Base-by-base conservation (phyloP, 768 basidiomycete genomes). In the Exidia glandulosa region DNA sequence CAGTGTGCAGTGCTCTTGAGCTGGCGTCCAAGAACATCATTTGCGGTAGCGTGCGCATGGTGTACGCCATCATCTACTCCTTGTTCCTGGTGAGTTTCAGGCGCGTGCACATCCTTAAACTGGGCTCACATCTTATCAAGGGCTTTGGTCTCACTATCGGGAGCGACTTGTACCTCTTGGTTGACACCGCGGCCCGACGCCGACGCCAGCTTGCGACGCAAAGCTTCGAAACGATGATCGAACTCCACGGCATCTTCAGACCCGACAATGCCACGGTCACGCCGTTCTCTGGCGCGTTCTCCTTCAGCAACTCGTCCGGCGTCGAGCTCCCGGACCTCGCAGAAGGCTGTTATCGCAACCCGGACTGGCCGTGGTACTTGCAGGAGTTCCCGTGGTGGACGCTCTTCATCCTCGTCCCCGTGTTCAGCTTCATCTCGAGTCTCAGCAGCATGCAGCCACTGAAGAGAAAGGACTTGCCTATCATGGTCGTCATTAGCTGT, bases 21-120 rank as follows among this genome's bases (percentile, higher is more conserved):
- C 73, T 91, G 60, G 88, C 88, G 69, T 90, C 89, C 14, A 82
- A 81, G 66, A 91, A 88, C 66, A 78, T 90, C 36, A 81, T 90
- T 58, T 88, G 87, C 63, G 90, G 89, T 31, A 86, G 87, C 25
- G 89, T 91, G 33, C 77, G 88, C 62, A 83, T 91, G 70, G 87
- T 91, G 31, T 91, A 90, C 66, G 88, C 90, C 14, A 86, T 90
- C 61, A 90, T 92, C 47, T 92, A 91, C 66, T 90, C 88, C 0
- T 75, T 91, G 48, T 90, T 90, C 69, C 72, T 92, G 66, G 52
- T 61, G 12, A 37, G 34, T 45, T 56, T 23, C 41, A 19, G 16
- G 9, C 23, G 16, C 34, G 34, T 36, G 7, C 7, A 36, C 7
- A 7, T 7, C 34, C 7, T 36, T 7, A 36, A 36, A 36, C 16